These are phyloP conservation scores for Brassica nigra DNA, from an alignment of 345 rosid species.

Conservation along the genomic window DNA sequence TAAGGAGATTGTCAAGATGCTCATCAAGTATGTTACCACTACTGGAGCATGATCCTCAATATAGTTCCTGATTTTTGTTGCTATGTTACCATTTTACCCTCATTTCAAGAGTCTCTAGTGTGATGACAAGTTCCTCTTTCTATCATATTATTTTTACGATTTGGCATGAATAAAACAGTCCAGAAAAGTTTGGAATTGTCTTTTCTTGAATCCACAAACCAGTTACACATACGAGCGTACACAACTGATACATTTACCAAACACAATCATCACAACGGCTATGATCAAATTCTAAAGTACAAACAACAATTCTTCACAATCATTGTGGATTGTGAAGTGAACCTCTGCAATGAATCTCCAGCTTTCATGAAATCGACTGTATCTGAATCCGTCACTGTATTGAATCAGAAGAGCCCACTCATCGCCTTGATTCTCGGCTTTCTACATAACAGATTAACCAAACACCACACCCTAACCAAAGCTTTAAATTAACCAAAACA, in stretches of 20 bases:
- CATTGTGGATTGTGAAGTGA: not conserved
- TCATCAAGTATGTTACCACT: constrained; percentile 41
- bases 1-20: constrained; percentile 44
- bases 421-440: constrained; percentile 21
- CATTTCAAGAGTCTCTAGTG: not conserved
- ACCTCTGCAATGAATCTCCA: constrained; percentile 3
- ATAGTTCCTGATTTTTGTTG: not conserved
- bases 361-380: constrained; percentile 18
- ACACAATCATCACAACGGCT: constrained; percentile 34
- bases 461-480: not conserved
- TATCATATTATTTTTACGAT: not conserved
- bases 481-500: not conserved
- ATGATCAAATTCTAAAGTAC: not conserved
- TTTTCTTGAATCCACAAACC: constrained; percentile 18
- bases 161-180: constrained; percentile 2
- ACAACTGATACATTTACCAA: constrained; percentile 29
- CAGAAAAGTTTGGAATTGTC: constrained; percentile 11
- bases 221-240: constrained; percentile 4
- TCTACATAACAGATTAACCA: constrained; percentile 7
- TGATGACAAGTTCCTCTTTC: not conserved
- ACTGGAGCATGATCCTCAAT: constrained; percentile 32
- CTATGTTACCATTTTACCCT: not conserved
- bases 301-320: constrained; percentile 11
- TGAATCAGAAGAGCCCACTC: constrained; percentile 11
- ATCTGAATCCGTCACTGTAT: constrained; percentile 26